Conservation (phyloP, 2,329 filamentous ascomycete species). For the Arthrocladium fulminans region DNA sequence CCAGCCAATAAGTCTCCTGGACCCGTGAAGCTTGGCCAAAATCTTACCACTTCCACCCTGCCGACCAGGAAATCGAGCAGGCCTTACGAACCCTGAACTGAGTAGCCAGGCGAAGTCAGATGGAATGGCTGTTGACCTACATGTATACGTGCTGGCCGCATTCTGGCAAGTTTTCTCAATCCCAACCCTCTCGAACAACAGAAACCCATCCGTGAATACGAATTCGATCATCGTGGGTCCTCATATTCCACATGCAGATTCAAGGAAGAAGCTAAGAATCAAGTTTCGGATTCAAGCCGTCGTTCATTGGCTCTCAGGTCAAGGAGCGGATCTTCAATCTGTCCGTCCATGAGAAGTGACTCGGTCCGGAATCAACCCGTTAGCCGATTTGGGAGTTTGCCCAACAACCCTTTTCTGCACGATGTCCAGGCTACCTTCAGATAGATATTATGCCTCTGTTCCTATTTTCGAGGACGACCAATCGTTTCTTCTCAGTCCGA, state of each 20-base stretch:
- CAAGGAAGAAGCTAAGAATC: slow-evolving; percentile 1
- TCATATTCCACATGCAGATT: not conserved
- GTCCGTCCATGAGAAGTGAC: not conserved
- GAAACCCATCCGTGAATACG: not conserved
- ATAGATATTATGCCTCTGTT: slow-evolving; percentile 8
- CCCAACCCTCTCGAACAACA: too few species aligned
- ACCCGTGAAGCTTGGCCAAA: not conserved
- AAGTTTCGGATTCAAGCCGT: not conserved
- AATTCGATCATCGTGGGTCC: not conserved
- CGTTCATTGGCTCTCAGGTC: not conserved
- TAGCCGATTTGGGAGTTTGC: not conserved
- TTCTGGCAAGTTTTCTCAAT: not conserved
- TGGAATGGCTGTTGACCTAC: not conserved
- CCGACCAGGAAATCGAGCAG: not conserved
- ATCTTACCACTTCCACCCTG: not conserved
- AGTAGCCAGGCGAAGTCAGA: not conserved
- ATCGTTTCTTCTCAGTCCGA: not conserved
- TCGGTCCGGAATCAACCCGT: slow-evolving; percentile 1
- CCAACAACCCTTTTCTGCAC: not conserved
- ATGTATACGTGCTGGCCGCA: not conserved
- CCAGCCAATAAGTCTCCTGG: not conserved
- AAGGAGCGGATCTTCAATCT: not conserved
- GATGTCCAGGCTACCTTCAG: not conserved
- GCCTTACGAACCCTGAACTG: not conserved
- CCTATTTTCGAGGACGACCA: not conserved